Conservation (phyloP, 257 asterid genomes). For the Solanum piurae region DNA sequence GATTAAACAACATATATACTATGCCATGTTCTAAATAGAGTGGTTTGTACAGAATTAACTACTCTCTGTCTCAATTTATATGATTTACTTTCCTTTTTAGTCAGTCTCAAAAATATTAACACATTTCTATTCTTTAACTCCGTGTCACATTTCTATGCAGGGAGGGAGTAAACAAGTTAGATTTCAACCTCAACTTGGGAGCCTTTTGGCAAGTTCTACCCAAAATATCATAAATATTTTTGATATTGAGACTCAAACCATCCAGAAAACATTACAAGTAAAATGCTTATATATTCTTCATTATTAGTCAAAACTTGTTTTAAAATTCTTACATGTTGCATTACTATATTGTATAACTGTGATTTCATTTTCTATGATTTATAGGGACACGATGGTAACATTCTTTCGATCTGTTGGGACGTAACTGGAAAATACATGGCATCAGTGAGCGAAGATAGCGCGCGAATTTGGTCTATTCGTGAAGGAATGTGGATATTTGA, state of each 20-base stretch:
- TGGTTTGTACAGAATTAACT: too few relatives aligned
- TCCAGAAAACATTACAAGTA: background rate
- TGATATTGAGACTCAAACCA: background rate
- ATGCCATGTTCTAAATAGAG: rapidly evolving
- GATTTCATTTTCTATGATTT: background rate
- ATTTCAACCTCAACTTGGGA: background rate
- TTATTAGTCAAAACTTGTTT: background rate
- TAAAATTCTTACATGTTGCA: background rate
- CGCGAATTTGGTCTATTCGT: background rate
- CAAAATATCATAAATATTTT: background rate
- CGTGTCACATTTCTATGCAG: background rate
- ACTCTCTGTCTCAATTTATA: background rate
- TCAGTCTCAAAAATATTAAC: rapidly evolving
- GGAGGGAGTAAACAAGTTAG: background rate
- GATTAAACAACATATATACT: background rate
- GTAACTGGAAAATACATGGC: background rate
- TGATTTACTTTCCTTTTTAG: too few relatives aligned
- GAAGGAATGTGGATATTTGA: background rate
- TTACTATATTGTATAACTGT: background rate
- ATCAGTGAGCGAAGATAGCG: background rate
- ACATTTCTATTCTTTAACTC: background rate
- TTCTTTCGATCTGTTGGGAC: background rate
- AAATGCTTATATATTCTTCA: background rate
- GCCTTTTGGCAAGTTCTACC: background rate
- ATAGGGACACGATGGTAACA: background rate